A percentile compares a stretch with the other conserved stretches of the same genome.
These are phyloP conservation scores for Ogataea chonburiensis DNA, from an alignment of 805 yeast species.

Conservation along the genomic window DNA sequence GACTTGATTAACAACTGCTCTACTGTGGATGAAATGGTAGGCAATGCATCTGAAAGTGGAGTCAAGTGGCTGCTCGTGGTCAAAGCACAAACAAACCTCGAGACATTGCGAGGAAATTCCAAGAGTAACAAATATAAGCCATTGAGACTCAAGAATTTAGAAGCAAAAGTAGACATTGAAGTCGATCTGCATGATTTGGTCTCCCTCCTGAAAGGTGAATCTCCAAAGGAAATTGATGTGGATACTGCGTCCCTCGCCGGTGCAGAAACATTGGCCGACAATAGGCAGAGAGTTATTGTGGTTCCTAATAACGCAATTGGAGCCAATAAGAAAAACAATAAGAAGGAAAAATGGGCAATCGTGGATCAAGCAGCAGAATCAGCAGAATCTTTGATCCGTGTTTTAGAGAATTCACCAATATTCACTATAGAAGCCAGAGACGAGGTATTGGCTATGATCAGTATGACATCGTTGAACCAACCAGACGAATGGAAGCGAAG, in stretches of 20 bases:
- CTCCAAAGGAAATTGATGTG: slow-evolving; percentile 7
- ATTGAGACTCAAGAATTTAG: slow-evolving; percentile 64
- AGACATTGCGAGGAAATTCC: slow-evolving; percentile 16
- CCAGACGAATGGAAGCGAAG: slow-evolving; percentile 83
- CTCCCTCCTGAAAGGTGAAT: slow-evolving; percentile 35
- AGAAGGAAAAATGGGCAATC: slow-evolving; percentile 70
- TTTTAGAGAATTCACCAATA: slow-evolving; percentile 65
- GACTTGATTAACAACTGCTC: slow-evolving; percentile 54
- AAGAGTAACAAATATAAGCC: slow-evolving; percentile 67
- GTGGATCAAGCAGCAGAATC: slow-evolving; percentile 73
- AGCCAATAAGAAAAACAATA: slow-evolving; percentile 71
- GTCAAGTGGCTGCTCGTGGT: slow-evolving; percentile 75
- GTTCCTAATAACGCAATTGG: slow-evolving; percentile 81
- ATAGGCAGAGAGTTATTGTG: slow-evolving; percentile 56
- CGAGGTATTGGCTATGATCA: slow-evolving; percentile 81
- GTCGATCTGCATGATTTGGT: slow-evolving; percentile 67
- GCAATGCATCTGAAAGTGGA: slow-evolving; percentile 65
- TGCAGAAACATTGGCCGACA: slow-evolving; percentile 11
- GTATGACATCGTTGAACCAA: slow-evolving; percentile 69
- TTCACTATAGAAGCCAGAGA: slow-evolving; percentile 77
- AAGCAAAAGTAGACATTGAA: slow-evolving; percentile 64
- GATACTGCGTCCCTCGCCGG: slow-evolving; percentile 13
- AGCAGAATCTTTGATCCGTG: slow-evolving; percentile 50
- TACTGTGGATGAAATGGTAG: slow-evolving; percentile 61
- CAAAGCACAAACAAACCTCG: slow-evolving; percentile 54